Evolutionary conservation across 2,329 filamentous ascomycete species (phyloP).

Genomic region (Fusarium gaditjirri): DNA sequence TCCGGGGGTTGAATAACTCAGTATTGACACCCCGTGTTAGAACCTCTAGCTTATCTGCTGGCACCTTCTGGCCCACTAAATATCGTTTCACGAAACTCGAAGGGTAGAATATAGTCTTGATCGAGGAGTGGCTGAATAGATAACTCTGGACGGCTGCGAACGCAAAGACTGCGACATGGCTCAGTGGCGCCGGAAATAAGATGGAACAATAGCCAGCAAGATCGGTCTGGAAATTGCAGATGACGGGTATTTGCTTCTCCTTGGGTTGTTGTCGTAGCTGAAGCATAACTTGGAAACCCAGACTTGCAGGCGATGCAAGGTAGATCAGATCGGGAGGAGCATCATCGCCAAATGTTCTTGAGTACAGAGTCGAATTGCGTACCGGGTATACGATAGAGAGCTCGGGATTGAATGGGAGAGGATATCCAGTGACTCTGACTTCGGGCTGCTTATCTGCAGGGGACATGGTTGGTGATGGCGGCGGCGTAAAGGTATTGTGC

Average conservation of each 20-base stretch:
- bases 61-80: slow-evolving; percentile 66
- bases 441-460: slow-evolving; percentile 56
- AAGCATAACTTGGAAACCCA: slow-evolving; percentile 78
- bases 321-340: slow-evolving; percentile 73
- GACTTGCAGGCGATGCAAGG: slow-evolving; percentile 73
- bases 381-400: slow-evolving; percentile 77
- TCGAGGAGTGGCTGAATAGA: slow-evolving; percentile 69
- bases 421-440: slow-evolving; percentile 71
- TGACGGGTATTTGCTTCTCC: slow-evolving; percentile 65
- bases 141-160: slow-evolving; percentile 73
- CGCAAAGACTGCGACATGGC: slow-evolving; percentile 68
- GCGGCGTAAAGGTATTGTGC: slow-evolving; percentile 64
- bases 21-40: slow-evolving; percentile 74
- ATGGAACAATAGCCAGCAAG: slow-evolving; percentile 75
- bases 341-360: slow-evolving; percentile 64
- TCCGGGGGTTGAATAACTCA: slow-evolving; percentile 66
- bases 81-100: slow-evolving; percentile 71
- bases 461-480: slow-evolving; percentile 48
- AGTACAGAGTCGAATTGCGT: slow-evolving; percentile 69
- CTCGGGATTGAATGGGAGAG: slow-evolving; percentile 77
- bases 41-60: slow-evolving; percentile 65
- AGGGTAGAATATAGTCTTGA: slow-evolving; percentile 76
- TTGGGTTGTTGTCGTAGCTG: slow-evolving; percentile 69
- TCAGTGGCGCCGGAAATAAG: slow-evolving; percentile 72
- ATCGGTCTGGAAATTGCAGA: slow-evolving; percentile 79